Conservation (phyloP, 192 early-diverging fungal genomes). For the Rhizoclosmatium sp. region DNA sequence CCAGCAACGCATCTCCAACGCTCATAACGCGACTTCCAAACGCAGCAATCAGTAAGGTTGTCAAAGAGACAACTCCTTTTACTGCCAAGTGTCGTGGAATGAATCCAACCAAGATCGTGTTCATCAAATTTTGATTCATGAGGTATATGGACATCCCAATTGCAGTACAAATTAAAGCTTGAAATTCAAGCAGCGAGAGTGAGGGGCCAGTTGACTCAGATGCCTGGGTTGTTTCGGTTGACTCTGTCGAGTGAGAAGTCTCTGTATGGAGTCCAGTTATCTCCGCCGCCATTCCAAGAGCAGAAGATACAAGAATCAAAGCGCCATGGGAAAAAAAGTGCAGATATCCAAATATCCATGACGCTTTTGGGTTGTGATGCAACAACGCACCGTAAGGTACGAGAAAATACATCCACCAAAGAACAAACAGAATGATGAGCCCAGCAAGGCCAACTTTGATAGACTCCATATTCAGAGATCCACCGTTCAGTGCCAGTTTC, state of each 20-base stretch:
- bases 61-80: neutral
- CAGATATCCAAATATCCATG: constrained; percentile 5
- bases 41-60: neutral
- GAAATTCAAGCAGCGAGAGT: neutral
- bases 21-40: neutral
- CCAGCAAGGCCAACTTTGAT: constrained; percentile 3
- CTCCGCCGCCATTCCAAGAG: neutral
- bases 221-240: neutral
- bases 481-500: neutral
- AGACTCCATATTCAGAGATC: neutral
- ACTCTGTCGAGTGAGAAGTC: neutral
- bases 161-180: neutral
- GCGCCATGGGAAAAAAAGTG: constrained; percentile 4
- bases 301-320: neutral
- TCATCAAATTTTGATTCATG: neutral
- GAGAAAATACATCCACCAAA: constrained; percentile 30
- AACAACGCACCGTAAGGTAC: constrained; percentile 16
- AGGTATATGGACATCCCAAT: constrained; percentile 4
- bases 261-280: neutral
- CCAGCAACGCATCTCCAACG: constrained; percentile 7
- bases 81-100: neutral
- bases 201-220: neutral
- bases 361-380: neutral
- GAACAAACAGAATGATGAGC: constrained; percentile 7
- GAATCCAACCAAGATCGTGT: neutral